Conservation (phyloP, 495 filamentous ascomycete species). For the Aspergillus leporis region DNA sequence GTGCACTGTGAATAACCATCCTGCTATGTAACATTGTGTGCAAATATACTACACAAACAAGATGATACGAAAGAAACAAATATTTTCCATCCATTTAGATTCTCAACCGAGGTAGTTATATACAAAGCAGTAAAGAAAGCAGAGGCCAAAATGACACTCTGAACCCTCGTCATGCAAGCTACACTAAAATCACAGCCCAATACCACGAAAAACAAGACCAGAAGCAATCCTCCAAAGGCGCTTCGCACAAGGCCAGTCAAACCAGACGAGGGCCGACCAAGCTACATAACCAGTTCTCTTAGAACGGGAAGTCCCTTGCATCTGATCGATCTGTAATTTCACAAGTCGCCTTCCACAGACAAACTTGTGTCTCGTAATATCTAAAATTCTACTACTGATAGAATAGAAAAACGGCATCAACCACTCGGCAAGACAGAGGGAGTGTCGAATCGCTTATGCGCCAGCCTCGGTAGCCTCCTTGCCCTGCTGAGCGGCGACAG, state of each 20-base stretch:
- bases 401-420: neutral
- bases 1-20: constrained; percentile 1
- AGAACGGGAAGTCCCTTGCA: neutral
- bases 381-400: neutral
- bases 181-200: neutral
- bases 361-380: neutral
- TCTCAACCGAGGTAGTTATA: neutral
- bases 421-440: neutral
- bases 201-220: neutral
- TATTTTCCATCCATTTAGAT: neutral
- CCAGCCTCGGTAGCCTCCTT: constrained; percentile 33
- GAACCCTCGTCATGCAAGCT: neutral
- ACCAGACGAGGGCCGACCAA: neutral
- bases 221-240: neutral
- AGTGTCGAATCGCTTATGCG: constrained; percentile 20
- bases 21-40: neutral
- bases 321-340: neutral
- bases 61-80: neutral
- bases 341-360: neutral
- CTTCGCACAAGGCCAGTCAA: neutral
- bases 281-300: neutral
- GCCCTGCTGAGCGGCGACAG: constrained; percentile 36
- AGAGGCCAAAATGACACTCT: neutral
- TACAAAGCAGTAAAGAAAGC: constrained; percentile 1
- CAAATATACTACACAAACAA: neutral